Percentiles rank a stretch among this genome's conserved stretches.
phyloP scores from a whole-genome alignment of 1,284 basidiomycete species.

The Leccinum angustisporum region DNA sequence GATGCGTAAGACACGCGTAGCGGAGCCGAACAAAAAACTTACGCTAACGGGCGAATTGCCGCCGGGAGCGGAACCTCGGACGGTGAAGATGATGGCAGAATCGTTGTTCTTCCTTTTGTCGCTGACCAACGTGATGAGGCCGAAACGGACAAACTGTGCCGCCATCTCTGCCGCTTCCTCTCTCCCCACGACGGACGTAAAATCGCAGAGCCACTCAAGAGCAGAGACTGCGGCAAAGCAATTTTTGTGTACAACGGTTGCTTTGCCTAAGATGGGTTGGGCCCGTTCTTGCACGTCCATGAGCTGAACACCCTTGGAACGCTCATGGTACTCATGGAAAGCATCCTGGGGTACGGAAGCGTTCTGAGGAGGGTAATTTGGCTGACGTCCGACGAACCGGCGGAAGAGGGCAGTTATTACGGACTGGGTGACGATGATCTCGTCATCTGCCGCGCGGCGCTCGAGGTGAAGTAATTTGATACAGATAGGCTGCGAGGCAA shows the following conservation, averaged over 20 bases:
- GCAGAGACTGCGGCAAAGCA: constrained; percentile 87
- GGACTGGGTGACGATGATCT: constrained; percentile 92
- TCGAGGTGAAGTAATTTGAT: constrained; percentile 98
- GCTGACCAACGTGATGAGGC: constrained; percentile 84
- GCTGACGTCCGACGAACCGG: constrained; percentile 85
- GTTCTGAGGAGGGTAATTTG: constrained; percentile 68
- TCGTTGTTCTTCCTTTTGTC: constrained; percentile 88
- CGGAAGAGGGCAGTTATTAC: constrained; percentile 96
- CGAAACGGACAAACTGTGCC: constrained; percentile 96
- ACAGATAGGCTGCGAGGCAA: constrained; percentile 93
- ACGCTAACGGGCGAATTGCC: constrained; percentile 74
- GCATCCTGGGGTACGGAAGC: constrained; percentile 54
- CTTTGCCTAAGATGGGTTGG: constrained; percentile 49
- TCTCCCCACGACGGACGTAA: constrained; percentile 91
- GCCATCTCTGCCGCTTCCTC: constrained; percentile 98
- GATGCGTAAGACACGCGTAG: constrained; percentile 16
- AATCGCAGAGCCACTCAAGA: constrained; percentile 97
- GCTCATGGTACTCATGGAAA: constrained; percentile 76
- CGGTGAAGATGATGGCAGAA: constrained; percentile 85
- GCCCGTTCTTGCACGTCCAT: constrained; percentile 67
- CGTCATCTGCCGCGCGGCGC: constrained; percentile 89
- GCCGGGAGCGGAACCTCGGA: constrained; percentile 75
- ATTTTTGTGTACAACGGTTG: constrained; percentile 58
- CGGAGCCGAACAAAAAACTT: constrained; percentile 35
- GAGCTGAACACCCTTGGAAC: constrained; percentile 74